These are phyloP conservation scores for Quercus suber DNA, from an alignment of 306 rosid genomes.

Conservation along the genomic window DNA sequence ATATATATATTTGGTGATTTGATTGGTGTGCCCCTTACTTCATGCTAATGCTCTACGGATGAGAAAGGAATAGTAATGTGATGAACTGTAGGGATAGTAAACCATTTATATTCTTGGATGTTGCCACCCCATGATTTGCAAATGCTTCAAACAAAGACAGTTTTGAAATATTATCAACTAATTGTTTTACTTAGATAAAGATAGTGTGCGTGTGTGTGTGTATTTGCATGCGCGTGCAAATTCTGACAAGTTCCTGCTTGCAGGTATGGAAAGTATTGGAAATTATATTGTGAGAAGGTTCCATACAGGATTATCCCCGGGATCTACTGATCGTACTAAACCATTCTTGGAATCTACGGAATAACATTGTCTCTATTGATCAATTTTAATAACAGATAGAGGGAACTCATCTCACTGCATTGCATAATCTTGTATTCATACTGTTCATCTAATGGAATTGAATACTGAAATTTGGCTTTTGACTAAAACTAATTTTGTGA, in stretches of 20 bases:
- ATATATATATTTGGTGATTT: neutral
- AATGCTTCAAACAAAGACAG: neutral
- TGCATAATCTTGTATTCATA: neutral
- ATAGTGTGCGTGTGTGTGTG: neutral
- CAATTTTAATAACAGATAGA: neutral
- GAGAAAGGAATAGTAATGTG: neutral
- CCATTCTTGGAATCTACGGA: too few species aligned
- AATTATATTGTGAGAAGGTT: too few species aligned
- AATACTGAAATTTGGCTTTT: neutral
- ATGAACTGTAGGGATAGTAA: neutral
- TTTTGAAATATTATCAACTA: too few species aligned
- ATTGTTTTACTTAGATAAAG: too few species aligned
- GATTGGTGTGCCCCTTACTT: neutral
- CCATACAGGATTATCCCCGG: too few species aligned
- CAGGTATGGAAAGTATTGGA: too few species aligned
- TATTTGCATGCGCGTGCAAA: too few species aligned
- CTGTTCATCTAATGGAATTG: neutral
- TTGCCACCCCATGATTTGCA: neutral
- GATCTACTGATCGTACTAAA: too few species aligned
- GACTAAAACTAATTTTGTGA: conserved; percentile 6
- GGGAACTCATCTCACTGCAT: neutral
- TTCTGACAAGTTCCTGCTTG: too few species aligned
- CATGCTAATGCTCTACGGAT: neutral
- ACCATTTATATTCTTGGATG: too few species aligned
- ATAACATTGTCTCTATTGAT: too few species aligned